Percentiles rank a stretch among this genome's conserved stretches.
phyloP scores from a whole-genome alignment of 208 protist species.

The Angomonas deanei region DNA sequence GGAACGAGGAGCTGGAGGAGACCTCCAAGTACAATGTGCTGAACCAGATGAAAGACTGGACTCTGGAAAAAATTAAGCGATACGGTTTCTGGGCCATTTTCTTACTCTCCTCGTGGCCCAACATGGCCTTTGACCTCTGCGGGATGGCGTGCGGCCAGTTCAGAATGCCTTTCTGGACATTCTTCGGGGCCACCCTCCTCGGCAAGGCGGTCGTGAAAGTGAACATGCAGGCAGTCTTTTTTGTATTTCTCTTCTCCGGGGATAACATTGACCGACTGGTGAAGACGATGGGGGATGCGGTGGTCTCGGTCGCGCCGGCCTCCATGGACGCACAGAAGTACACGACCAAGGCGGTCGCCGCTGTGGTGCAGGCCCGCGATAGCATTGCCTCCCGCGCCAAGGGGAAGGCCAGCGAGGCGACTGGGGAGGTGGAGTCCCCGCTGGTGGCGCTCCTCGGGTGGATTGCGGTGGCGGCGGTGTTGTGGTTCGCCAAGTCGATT shows the following conservation, averaged over 20 bases:
- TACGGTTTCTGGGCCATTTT: slow-evolving; percentile 94
- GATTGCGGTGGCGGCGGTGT: slow-evolving; percentile 54
- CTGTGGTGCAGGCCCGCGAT: slow-evolving; percentile 52
- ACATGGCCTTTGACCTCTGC: slow-evolving; percentile 96
- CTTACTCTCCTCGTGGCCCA: slow-evolving; percentile 93
- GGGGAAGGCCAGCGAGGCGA: slow-evolving; percentile 8
- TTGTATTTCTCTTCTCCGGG: slow-evolving; percentile 82
- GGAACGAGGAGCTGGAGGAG: slow-evolving; percentile 27
- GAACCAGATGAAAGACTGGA: slow-evolving; percentile 78
- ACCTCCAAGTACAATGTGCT: slow-evolving; percentile 52
- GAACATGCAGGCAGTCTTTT: slow-evolving; percentile 83
- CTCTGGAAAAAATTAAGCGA: slow-evolving; percentile 62
- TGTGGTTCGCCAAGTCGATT: slow-evolving; percentile 83
- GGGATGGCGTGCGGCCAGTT: slow-evolving; percentile 95
- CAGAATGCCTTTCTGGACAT: slow-evolving; percentile 95
- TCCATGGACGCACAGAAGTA: slow-evolving; percentile 21
- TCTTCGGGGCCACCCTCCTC: slow-evolving; percentile 95
- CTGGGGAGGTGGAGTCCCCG: slow-evolving; percentile 24
- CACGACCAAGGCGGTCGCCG: slow-evolving; percentile 31
- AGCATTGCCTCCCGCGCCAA: slow-evolving; percentile 60
- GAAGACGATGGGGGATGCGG: slow-evolving; percentile 15
- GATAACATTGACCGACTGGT: slow-evolving; percentile 72
- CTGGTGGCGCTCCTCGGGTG: slow-evolving; percentile 42
- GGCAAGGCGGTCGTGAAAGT: slow-evolving; percentile 94
- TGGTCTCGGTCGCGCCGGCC: slow-evolving; percentile 20